Percentiles rank a stretch among this genome's conserved stretches.
Evolutionary conservation across 139 green algal species (phyloP).

Genomic region (Dunaliella primolecta): DNA sequence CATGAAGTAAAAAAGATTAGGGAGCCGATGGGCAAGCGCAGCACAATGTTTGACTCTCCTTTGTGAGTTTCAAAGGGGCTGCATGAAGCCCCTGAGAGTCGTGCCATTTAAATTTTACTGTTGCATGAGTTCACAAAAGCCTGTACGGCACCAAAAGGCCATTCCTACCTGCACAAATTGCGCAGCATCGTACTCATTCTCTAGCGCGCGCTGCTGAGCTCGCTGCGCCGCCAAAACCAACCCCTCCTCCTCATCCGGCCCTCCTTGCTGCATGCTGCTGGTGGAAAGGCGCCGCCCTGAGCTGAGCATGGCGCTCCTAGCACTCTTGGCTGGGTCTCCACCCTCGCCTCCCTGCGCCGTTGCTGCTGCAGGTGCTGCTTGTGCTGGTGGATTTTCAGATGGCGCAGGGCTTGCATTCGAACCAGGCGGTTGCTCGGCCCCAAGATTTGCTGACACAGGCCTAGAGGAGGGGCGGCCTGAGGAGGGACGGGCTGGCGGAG

Average conservation of each 20-base stretch:
- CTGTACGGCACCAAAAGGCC: too few species aligned
- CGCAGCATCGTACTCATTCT: constrained; percentile 1
- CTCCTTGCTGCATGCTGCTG: background rate
- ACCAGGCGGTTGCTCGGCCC: background rate
- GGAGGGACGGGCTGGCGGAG: background rate
- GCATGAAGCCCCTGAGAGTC: too few species aligned
- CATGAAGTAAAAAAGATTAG: too few species aligned
- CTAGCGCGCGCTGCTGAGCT: constrained; percentile 25
- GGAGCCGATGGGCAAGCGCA: too few species aligned
- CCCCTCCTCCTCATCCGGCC: background rate
- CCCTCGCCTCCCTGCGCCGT: background rate
- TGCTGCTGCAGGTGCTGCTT: background rate
- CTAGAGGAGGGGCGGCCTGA: background rate
- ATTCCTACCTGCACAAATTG: background rate
- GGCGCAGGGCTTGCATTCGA: too few species aligned
- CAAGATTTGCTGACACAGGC: background rate
- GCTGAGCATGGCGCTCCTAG: background rate
- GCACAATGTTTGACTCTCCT: too few species aligned
- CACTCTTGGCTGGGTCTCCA: background rate
- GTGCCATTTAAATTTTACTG: too few species aligned
- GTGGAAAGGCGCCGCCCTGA: background rate
- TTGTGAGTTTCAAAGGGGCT: too few species aligned
- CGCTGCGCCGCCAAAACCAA: constrained; percentile 13
- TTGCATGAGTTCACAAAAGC: too few species aligned
- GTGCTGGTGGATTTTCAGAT: too few species aligned